A percentile compares a stretch with the other conserved stretches of the same genome.
Evolutionary conservation across 2,329 filamentous ascomycete genomes (phyloP).

Genomic region (Hymenotorrendiella dingleyae): DNA sequence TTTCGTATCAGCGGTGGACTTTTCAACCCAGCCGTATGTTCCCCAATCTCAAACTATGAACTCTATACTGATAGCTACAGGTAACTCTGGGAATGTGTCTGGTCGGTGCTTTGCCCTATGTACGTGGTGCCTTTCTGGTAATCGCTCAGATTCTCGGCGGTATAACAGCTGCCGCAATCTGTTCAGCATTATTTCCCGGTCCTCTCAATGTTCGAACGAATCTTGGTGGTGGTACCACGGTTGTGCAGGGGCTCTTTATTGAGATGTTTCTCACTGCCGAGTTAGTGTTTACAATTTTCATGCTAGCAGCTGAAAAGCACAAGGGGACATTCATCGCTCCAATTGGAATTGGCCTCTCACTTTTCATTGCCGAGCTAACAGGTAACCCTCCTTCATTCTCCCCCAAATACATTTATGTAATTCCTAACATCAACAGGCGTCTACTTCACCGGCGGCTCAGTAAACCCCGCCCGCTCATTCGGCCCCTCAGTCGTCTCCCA

Average conservation of each 20-base stretch:
- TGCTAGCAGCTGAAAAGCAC: conserved; percentile 45
- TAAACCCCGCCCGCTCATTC: conserved; percentile 43
- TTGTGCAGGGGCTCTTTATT: conserved; percentile 43
- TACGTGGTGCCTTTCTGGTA: conserved; percentile 27
- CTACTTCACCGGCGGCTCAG: conserved; percentile 42
- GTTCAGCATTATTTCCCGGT: conserved; percentile 37
- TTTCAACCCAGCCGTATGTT: conserved; percentile 41
- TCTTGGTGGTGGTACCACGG: conserved; percentile 34
- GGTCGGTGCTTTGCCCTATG: conserved; percentile 29
- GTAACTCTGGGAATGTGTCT: conserved; percentile 33
- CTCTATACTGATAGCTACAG: conserved; percentile 5
- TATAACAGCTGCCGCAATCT: conserved; percentile 36
- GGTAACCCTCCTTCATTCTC: conserved; percentile 1
- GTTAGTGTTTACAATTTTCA: conserved; percentile 44
- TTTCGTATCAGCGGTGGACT: conserved; percentile 43
- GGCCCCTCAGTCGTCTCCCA: conserved; percentile 41
- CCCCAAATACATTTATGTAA: background rate
- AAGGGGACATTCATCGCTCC: conserved; percentile 42
- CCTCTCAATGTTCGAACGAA: conserved; percentile 38
- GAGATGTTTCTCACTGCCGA: conserved; percentile 43
- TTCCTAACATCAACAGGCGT: conserved; percentile 31
- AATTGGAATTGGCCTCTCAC: conserved; percentile 40
- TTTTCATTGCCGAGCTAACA: conserved; percentile 40
- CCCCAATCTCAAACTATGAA: conserved; percentile 34
- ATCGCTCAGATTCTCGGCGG: conserved; percentile 30